Percentiles rank a stretch among this genome's conserved stretches.
Evolutionary conservation across 768 basidiomycete genomes (phyloP).

Genomic region (Tulasnella sp.): DNA sequence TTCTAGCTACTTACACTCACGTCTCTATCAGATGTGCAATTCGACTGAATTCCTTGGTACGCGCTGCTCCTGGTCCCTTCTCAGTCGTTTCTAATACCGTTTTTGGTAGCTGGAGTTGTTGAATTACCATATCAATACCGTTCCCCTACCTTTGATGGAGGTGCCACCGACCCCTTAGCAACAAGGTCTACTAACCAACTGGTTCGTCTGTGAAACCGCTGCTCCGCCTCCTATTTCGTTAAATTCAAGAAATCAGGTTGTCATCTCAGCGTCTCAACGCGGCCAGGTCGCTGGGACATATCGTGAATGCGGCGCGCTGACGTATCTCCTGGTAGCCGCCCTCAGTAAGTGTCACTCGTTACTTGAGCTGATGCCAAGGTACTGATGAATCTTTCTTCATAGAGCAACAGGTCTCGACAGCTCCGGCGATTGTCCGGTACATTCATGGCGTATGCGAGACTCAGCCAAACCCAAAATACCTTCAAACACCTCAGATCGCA

Average conservation of each 20-base stretch:
- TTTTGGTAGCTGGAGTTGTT: not conserved
- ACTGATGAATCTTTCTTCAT: not conserved
- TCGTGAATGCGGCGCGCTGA: not conserved
- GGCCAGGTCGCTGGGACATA: not conserved
- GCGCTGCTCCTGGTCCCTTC: not conserved
- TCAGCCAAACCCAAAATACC: not conserved
- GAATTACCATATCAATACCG: not conserved
- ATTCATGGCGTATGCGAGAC: not conserved
- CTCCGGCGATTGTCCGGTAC: not conserved
- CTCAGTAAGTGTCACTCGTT: not conserved
- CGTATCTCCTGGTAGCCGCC: not conserved
- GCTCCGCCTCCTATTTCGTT: not conserved
- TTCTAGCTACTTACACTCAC: not conserved
- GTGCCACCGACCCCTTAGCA: not conserved
- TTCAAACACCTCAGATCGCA: not conserved
- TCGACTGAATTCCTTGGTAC: not conserved
- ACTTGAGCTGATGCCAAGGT: not conserved
- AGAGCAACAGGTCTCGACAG: not conserved
- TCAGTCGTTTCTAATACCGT: not conserved
- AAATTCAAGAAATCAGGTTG: not conserved
- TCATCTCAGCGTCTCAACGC: not conserved
- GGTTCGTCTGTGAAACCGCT: not conserved
- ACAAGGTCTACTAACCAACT: not conserved
- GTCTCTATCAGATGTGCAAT: not conserved
- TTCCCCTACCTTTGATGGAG: not conserved